These are phyloP conservation scores for Haberlea rhodopensis DNA, from an alignment of 257 asterid species.

Conservation along the genomic window DNA sequence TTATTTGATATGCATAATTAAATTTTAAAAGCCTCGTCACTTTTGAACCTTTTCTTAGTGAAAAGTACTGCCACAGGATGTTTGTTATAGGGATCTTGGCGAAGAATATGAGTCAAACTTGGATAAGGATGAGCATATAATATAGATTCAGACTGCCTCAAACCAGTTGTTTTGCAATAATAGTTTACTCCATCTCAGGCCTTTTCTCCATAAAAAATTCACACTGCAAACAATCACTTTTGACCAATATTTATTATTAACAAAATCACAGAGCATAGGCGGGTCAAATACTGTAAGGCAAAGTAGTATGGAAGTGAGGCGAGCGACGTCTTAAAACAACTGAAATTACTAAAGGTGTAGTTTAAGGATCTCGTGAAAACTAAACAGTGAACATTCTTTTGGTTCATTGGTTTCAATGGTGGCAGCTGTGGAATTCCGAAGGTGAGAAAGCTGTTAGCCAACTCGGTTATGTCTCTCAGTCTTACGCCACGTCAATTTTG, in stretches of 20 bases:
- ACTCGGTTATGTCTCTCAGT: background rate
- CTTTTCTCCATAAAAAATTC: constrained; percentile 2
- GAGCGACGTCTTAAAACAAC: background rate
- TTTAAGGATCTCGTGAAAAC: background rate
- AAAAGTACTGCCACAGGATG: background rate
- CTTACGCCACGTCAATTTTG: background rate
- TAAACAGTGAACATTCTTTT: background rate
- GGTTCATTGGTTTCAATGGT: background rate
- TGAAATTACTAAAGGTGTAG: background rate
- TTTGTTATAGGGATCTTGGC: background rate
- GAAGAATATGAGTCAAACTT: constrained; percentile 1
- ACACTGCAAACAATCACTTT: background rate
- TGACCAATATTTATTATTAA: constrained; percentile 1
- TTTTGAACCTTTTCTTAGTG: background rate
- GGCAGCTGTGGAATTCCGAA: background rate
- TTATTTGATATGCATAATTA: background rate
- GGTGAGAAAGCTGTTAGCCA: background rate
- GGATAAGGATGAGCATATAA: background rate
- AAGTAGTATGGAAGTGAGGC: background rate
- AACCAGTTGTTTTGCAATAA: background rate
- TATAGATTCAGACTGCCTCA: background rate
- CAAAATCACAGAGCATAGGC: no score
- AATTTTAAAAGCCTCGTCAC: constrained; percentile 1
- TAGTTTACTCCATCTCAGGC: background rate
- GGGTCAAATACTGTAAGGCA: no score